Percentiles rank a stretch among this genome's conserved stretches.
These are phyloP conservation scores for Geosmithia putterillii DNA, from an alignment of 2,329 filamentous ascomycete species.

Conservation along the genomic window DNA sequence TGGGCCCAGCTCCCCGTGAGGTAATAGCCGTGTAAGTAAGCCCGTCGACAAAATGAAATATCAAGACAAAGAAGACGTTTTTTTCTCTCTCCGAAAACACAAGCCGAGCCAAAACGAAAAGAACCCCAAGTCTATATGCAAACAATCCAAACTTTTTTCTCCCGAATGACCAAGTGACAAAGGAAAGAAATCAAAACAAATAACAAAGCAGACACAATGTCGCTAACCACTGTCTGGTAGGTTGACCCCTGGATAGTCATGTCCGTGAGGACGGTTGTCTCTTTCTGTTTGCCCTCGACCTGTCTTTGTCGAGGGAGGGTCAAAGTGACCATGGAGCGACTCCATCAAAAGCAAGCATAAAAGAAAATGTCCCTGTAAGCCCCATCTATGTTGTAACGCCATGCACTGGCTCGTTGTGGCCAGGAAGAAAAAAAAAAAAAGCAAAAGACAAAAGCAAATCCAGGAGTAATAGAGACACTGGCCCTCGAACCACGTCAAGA, in stretches of 20 bases:
- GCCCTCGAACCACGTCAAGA: not conserved
- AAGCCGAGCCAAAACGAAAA: not conserved
- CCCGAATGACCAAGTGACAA: slow-evolving; percentile 1
- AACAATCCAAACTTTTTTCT: slow-evolving; percentile 11
- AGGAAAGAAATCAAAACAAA: not conserved
- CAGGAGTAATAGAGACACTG: slow-evolving; percentile 1
- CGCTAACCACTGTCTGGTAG: not conserved
- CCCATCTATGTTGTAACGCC: slow-evolving; percentile 22
- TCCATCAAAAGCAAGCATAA: slow-evolving; percentile 1
- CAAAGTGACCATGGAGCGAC: not conserved
- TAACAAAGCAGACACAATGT: not conserved
- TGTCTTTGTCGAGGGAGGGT: slow-evolving; percentile 14
- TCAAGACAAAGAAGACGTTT: slow-evolving; percentile 4
- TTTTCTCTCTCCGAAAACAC: not conserved
- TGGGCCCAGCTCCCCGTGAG: slow-evolving; percentile 2
- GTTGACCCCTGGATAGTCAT: not conserved
- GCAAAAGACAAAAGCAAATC: slow-evolving; percentile 3
- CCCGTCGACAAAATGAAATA: slow-evolving; percentile 4
- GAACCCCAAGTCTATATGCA: slow-evolving; percentile 15
- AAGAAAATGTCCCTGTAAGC: not conserved
- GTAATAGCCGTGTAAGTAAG: slow-evolving; percentile 5
- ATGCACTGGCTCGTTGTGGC: slow-evolving; percentile 7
- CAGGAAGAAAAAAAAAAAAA: slow-evolving; percentile 4
- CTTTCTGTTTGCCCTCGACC: slow-evolving; percentile 1
- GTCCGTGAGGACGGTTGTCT: slow-evolving; percentile 1